phyloP scores from a whole-genome alignment of 2,329 filamentous ascomycete genomes.

The Penicillium sp. region DNA sequence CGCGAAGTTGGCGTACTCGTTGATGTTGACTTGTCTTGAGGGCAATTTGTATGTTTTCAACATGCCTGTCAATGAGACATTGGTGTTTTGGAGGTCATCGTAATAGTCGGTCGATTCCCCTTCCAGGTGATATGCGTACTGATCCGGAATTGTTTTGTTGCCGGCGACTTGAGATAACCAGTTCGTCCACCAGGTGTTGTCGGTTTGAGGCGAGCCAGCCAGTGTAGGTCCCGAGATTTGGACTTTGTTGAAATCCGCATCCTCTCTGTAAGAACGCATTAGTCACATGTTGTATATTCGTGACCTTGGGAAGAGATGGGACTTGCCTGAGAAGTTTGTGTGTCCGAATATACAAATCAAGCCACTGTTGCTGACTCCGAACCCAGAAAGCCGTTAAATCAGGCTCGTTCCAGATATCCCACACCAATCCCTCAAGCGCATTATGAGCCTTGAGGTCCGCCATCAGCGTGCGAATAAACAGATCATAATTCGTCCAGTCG shows the following conservation, averaged over 20 bases:
- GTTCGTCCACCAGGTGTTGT: constrained; percentile 44
- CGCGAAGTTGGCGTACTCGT: constrained; percentile 47
- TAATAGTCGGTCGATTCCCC: constrained; percentile 23
- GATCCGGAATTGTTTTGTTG: constrained; percentile 44
- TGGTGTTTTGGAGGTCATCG: constrained; percentile 30
- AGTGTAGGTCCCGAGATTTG: constrained; percentile 20
- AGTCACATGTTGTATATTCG: not conserved
- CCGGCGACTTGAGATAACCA: constrained; percentile 36
- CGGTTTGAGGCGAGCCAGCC: constrained; percentile 31
- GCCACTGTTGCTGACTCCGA: constrained; percentile 39
- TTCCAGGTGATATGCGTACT: constrained; percentile 49
- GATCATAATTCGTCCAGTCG: constrained; percentile 49
- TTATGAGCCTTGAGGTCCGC: constrained; percentile 22
- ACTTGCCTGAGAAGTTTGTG: constrained; percentile 40
- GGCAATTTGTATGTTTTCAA: constrained; percentile 32
- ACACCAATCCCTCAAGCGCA: constrained; percentile 38
- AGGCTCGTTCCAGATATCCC: constrained; percentile 59
- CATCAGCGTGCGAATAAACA: constrained; percentile 39
- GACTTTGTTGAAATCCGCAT: not conserved
- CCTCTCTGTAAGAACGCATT: not conserved
- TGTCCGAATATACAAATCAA: constrained; percentile 43
- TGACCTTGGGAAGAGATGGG: constrained; percentile 20
- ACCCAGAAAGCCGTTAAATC: constrained; percentile 43
- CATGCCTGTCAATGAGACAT: constrained; percentile 26
- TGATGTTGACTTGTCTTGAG: constrained; percentile 45